phyloP scores from a whole-genome alignment of 2,329 filamentous ascomycete species.

The Corynespora cassiicola region DNA sequence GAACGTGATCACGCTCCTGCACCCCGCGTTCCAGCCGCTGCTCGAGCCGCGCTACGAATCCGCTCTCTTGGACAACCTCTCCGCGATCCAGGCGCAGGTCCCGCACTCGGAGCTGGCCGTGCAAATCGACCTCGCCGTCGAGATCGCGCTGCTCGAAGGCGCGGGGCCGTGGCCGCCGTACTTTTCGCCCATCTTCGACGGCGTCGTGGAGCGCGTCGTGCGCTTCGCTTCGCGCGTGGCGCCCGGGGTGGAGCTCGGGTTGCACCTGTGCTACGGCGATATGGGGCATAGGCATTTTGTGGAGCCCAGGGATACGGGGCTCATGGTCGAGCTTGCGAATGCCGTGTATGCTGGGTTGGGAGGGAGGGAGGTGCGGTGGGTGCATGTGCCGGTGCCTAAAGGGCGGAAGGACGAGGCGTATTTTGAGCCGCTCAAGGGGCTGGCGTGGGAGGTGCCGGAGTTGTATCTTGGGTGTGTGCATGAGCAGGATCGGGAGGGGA shows the following conservation, averaged over 20 bases:
- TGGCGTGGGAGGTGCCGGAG: slow-evolving; percentile 41
- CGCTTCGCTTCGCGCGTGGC: slow-evolving; percentile 40
- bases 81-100: slow-evolving; percentile 37
- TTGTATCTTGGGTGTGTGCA: slow-evolving; percentile 53
- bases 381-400: slow-evolving; percentile 55
- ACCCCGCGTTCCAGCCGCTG: slow-evolving; percentile 30
- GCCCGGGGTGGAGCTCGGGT: slow-evolving; percentile 48
- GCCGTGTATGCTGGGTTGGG: too few species aligned
- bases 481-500: slow-evolving; percentile 47
- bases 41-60: slow-evolving; percentile 43
- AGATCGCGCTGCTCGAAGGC: slow-evolving; percentile 42
- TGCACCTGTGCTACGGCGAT: slow-evolving; percentile 59
- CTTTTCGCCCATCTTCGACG: slow-evolving; percentile 41
- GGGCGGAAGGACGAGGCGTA: slow-evolving; percentile 45
- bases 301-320: slow-evolving; percentile 47
- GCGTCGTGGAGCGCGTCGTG: slow-evolving; percentile 41
- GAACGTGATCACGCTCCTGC: slow-evolving; percentile 15
- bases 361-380: slow-evolving; percentile 40
- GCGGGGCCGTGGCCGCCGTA: slow-evolving; percentile 35
- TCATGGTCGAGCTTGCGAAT: slow-evolving; percentile 48
- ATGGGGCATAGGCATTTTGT: slow-evolving; percentile 52
- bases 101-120: slow-evolving; percentile 43
- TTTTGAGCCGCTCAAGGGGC: slow-evolving; percentile 45
- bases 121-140: slow-evolving; percentile 43
- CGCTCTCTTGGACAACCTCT: slow-evolving; percentile 34